Evolutionary conservation across 2,329 filamentous ascomycete species (phyloP).

Genomic region (Cordyceps fumosorosea): DNA sequence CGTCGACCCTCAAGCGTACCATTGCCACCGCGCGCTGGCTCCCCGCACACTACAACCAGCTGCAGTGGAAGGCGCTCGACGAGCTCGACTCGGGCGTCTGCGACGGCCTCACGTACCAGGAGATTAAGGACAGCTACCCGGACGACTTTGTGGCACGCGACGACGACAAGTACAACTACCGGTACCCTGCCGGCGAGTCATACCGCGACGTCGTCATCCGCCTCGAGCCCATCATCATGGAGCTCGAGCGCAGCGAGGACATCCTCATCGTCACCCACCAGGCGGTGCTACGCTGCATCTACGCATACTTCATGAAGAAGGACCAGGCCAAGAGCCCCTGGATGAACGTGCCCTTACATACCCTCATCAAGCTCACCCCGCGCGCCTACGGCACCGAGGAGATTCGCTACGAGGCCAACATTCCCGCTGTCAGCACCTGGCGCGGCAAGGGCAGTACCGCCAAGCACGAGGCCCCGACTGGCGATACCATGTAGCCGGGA

Average conservation of each 20-base stretch:
- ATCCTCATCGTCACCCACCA: constrained; percentile 98
- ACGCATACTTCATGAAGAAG: constrained; percentile 98
- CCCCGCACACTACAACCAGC: constrained; percentile 75
- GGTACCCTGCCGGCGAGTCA: constrained; percentile 92
- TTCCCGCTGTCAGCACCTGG: constrained; percentile 95
- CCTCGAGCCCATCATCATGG: constrained; percentile 98
- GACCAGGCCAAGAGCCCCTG: constrained; percentile 88
- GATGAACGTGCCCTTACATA: constrained; percentile 98
- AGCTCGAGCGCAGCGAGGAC: constrained; percentile 90
- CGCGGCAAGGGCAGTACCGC: constrained; percentile 87
- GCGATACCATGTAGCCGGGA: constrained; percentile 26
- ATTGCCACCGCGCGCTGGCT: constrained; percentile 87
- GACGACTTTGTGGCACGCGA: constrained; percentile 94
- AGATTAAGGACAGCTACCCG: constrained; percentile 85
- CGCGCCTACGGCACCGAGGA: constrained; percentile 91
- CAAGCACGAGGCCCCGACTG: constrained; percentile 66
- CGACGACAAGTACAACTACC: constrained; percentile 99
- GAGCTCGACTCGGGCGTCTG: constrained; percentile 96
- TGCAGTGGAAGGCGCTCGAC: constrained; percentile 98
- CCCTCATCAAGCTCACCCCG: constrained; percentile 91
- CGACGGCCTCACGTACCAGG: constrained; percentile 90
- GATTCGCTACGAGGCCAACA: constrained; percentile 79
- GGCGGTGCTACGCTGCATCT: constrained; percentile 93
- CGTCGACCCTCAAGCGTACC: constrained; percentile 65
- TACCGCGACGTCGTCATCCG: constrained; percentile 96